Conservation (phyloP, 2,329 filamentous ascomycete genomes). For the Davidsoniella eucalypti region DNA sequence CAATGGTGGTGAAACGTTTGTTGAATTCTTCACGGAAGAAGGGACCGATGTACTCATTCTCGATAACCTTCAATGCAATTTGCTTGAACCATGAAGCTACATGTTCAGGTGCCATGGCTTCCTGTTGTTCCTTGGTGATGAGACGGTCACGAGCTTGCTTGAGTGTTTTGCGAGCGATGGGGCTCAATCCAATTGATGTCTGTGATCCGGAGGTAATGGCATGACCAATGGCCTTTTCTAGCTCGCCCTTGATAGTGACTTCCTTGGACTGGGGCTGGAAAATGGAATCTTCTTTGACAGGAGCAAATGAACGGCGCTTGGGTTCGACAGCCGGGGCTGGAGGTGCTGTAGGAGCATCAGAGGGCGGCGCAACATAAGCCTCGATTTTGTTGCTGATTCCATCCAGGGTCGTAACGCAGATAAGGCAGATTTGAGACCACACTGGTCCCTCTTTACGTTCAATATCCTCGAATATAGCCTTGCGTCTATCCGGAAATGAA, state of each 20-base stretch:
- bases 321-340: conserved; percentile 16
- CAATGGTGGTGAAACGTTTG: conserved; percentile 45
- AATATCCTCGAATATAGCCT: conserved; percentile 72
- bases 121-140: conserved; percentile 36
- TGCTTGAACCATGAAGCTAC: conserved; percentile 31
- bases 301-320: conserved; percentile 23
- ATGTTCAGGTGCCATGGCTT: conserved; percentile 33
- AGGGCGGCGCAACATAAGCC: conserved; percentile 25
- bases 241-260: conserved; percentile 25
- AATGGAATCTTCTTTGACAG: conserved; percentile 29
- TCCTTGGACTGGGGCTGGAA: conserved; percentile 24
- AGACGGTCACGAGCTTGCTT: conserved; percentile 31
- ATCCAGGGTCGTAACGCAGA: conserved; percentile 54
- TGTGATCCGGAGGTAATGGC: conserved; percentile 29
- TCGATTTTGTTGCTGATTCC: conserved; percentile 52
- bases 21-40: conserved; percentile 56
- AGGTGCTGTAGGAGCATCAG: conserved; percentile 16
- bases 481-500: conserved; percentile 56
- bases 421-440: conserved; percentile 61
- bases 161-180: conserved; percentile 33
- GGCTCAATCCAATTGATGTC: conserved; percentile 32
- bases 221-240: conserved; percentile 30
- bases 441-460: conserved; percentile 64
- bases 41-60: conserved; percentile 39
- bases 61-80: conserved; percentile 29